These are phyloP conservation scores for Penicillium concentricum DNA, from an alignment of 2,329 filamentous ascomycete genomes.

Conservation along the genomic window DNA sequence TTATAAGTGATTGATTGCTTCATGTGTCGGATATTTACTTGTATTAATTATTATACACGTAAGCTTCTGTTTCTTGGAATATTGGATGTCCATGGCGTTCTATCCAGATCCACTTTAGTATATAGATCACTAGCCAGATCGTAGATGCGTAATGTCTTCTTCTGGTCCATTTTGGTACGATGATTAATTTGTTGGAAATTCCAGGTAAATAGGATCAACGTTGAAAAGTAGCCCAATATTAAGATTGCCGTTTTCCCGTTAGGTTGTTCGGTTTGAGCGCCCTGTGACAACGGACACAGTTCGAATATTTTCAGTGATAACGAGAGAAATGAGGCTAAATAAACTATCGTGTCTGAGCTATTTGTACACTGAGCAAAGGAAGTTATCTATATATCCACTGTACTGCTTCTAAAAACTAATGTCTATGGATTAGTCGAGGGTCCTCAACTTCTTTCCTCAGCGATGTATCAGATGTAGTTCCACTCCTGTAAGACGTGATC, in stretches of 20 bases:
- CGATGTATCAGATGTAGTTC: no score
- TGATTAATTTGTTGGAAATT: not conserved
- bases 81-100: not conserved
- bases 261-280: not conserved
- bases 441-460: no score
- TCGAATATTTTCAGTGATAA: not conserved
- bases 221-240: not conserved
- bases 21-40: no score
- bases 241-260: not conserved
- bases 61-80: not conserved
- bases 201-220: not conserved
- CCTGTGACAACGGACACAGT: not conserved
- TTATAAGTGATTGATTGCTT: not conserved
- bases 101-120: not conserved
- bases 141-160: not conserved
- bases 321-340: not conserved
- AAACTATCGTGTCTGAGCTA: not conserved
- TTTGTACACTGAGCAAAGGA: not conserved
- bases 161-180: not conserved
- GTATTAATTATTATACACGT: not conserved
- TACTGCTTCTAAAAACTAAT: not conserved
- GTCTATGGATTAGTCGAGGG: no score
- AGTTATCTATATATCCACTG: not conserved
- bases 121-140: not conserved
- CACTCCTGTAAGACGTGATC: no score